Evolutionary conservation across 2,329 filamentous ascomycete genomes (phyloP), one percentile per base, ranked within the genome.

Genomic region (Gyromitra esculenta): DNA sequence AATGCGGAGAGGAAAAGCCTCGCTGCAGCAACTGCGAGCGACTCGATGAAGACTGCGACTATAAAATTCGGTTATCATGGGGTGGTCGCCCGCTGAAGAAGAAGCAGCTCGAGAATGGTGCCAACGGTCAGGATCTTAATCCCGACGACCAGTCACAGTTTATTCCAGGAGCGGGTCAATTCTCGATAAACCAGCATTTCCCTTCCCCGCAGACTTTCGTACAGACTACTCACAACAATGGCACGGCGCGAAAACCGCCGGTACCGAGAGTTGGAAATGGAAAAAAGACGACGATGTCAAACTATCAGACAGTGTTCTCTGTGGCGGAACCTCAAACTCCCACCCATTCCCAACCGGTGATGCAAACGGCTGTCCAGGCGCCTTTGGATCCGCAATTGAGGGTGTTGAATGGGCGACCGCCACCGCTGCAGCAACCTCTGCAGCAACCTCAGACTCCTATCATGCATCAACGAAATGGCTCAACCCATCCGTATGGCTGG

Each of bases 1-100:
- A 81, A 65, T 81, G 80, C 70, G 80, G 80, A 31, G 80, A 81
- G 73, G 80, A 81, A 69, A 81, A 81, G 62, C 80, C 80, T 60
- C 79, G 80, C 65, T 81, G 80, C 73, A 80, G 80, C 73, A 81
- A 81, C 69, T 81, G 80, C 75, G 79, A 80, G 75, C 80, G 80
- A 62, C 80, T 81, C 59, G 80, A 80, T 75, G 80, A 81, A 77
- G 80, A 81, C 64, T 81, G 80, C 76, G 80, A 81, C 73, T 81
- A 81, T 75, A 81, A 80, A 62, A 81, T 81, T 75, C 75, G 80
- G 67, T 74, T 81, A 57, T 81, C 80, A 35, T 81, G 80, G 80
- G 80, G 80, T 56, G 80, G 80, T 54, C 79, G 80, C 67, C 80
- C 80, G 43, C 62, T 81, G 66, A 81, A 81, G 74, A 81, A 81